Conservation (phyloP, 176 grass and related monocot genomes). For the Secale cereale region DNA sequence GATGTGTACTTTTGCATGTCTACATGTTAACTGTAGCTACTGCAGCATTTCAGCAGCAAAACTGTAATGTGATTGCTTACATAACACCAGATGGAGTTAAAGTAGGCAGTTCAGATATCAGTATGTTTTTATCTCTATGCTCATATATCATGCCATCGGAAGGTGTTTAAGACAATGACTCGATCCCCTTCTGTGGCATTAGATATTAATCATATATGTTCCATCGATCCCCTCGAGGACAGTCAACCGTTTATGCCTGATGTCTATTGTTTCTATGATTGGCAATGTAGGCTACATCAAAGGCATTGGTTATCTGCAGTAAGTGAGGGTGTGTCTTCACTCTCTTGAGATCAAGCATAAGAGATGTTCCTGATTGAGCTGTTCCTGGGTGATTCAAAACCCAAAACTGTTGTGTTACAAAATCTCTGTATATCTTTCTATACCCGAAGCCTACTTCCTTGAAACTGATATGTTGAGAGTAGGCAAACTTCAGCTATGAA, state of each 20-base stretch:
- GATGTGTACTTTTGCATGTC: neutral
- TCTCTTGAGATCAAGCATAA: neutral
- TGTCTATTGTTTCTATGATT: neutral
- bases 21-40: neutral
- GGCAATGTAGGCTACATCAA: neutral
- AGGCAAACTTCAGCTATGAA: neutral
- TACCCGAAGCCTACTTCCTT: too few species aligned
- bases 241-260: neutral
- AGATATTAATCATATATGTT: neutral
- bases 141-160: neutral
- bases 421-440: too few species aligned
- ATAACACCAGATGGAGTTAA: neutral
- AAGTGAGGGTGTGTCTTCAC: neutral
- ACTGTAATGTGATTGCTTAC: neutral
- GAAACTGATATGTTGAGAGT: neutral
- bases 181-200: neutral
- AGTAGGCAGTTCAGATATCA: neutral
- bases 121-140: neutral
- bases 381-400: neutral
- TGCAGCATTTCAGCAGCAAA: neutral
- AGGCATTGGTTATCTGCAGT: neutral
- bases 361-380: neutral
- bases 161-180: neutral
- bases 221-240: neutral
- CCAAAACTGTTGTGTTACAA: neutral